These are phyloP conservation scores for Phytopythium kandeliae DNA, from an alignment of 352 stramenopile genomes.

Conservation along the genomic window DNA sequence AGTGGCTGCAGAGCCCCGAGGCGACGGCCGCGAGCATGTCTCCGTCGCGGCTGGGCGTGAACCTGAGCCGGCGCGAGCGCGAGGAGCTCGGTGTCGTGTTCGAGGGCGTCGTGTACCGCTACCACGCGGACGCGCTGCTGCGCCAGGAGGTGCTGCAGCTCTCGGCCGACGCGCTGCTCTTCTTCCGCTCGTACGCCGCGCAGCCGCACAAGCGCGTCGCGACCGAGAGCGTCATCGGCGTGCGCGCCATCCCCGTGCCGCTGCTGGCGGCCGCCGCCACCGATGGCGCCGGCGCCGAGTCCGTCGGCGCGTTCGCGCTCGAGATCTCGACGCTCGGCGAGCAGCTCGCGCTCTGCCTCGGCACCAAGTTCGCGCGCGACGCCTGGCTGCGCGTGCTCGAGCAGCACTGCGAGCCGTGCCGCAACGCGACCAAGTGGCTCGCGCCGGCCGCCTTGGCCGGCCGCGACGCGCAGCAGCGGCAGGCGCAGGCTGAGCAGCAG, in stretches of 20 bases:
- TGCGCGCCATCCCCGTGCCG: slow-evolving; percentile 29
- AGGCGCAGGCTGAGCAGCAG: slow-evolving; percentile 9
- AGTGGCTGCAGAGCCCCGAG: slow-evolving; percentile 36
- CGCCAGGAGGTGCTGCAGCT: slow-evolving; percentile 73
- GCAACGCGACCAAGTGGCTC: slow-evolving; percentile 38
- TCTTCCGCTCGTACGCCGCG: slow-evolving; percentile 64
- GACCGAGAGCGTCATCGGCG: slow-evolving; percentile 42
- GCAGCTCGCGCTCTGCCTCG: slow-evolving; percentile 69
- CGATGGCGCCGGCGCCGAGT: slow-evolving; percentile 6
- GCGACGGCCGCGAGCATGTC: slow-evolving; percentile 36
- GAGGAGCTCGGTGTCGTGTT: slow-evolving; percentile 46
- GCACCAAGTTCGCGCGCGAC: slow-evolving; percentile 48
- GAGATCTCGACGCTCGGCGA: slow-evolving; percentile 72
- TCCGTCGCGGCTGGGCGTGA: slow-evolving; percentile 54
- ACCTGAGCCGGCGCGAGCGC: slow-evolving; percentile 53
- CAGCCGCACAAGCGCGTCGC: slow-evolving; percentile 45
- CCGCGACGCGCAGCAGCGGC: slow-evolving; percentile 7
- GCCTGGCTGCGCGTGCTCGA: slow-evolving; percentile 58
- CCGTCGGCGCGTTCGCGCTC: slow-evolving; percentile 41
- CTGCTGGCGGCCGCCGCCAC: neutral
- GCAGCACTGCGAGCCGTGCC: slow-evolving; percentile 42
- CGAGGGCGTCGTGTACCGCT: slow-evolving; percentile 73
- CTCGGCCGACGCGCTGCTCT: slow-evolving; percentile 45
- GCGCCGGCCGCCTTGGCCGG: slow-evolving; percentile 7
- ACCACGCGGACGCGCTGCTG: slow-evolving; percentile 45